Evolutionary conservation across 2,329 filamentous ascomycete genomes (phyloP), one percentile per base, ranked within the genome.

Genomic region (Arthrobotrys pseudoclavata): DNA sequence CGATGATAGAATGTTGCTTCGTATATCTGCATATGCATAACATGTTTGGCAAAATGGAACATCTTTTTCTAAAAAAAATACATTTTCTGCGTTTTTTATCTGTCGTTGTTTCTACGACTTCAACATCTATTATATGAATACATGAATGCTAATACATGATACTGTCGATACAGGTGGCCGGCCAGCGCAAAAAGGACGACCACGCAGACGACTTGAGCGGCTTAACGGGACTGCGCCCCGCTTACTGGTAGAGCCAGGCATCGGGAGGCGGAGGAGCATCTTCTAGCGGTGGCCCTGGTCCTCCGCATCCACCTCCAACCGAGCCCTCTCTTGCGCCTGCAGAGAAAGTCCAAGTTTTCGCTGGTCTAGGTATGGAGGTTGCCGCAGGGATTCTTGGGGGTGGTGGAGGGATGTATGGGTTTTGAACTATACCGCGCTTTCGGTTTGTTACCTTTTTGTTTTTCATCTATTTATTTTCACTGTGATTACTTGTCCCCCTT

Each of bases 161-260:
- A 15, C 1, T 15, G 62, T 66, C 29, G 24, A 47, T 78, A 40
- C 80, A 91, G 89, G 83, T 91, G 82, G 88, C 88, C 52, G 91
- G 91, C 15, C 91, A 93, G 82, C 86, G 91, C 77, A 92, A 91
- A 84, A 91, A 89, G 81, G 91, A 92, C 71, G 87, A 90, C 74
- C 86, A 86, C 22, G 1, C 47, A 24, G 84, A 85, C 40, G 78
- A 80, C 13, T 80, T 87, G 80, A 86, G 87, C 24, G 87, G 86
- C 81, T 89, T 91, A 82, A 85, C 87, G 42, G 89, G 89, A 18
- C 82, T 90, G 81, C 85, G 88, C 79, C 88, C 88, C 67, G 84
- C 87, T 20, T 90, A 89, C 82, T 90, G 88, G 88, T 89, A 86
- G 82, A 66, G 45, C 57, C 60, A 47, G 26, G 34, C 34, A 3